These are phyloP conservation scores for Phytophthora palmivora DNA, from an alignment of 352 stramenopile species.

Conservation along the genomic window DNA sequence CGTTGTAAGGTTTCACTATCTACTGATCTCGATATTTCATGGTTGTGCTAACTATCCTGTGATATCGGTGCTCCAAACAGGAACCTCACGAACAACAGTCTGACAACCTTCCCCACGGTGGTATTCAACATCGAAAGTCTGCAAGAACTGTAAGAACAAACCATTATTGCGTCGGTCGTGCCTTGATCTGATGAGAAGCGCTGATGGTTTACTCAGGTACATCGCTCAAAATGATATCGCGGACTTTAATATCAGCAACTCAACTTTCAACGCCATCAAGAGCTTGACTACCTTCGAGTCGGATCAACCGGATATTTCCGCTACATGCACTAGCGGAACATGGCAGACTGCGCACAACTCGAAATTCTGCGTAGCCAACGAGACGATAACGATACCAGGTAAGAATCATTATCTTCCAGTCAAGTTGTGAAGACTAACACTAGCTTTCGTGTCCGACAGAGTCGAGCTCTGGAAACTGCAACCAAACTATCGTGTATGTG, in stretches of 20 bases:
- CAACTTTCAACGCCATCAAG: slow-evolving; percentile 37
- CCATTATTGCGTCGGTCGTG: background rate
- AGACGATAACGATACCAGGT: slow-evolving; percentile 11
- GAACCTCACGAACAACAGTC: slow-evolving; percentile 44
- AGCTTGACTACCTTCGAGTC: slow-evolving; percentile 35
- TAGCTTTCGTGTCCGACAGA: slow-evolving; percentile 3
- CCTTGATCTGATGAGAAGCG: background rate
- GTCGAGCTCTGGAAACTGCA: slow-evolving; percentile 5
- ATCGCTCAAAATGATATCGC: slow-evolving; percentile 42
- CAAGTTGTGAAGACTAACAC: slow-evolving; percentile 1
- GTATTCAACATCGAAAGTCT: slow-evolving; percentile 44
- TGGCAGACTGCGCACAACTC: slow-evolving; percentile 42
- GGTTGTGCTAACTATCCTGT: background rate
- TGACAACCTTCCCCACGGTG: slow-evolving; percentile 36
- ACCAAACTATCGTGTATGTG: slow-evolving; percentile 21
- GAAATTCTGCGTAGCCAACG: slow-evolving; percentile 39
- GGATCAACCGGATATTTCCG: slow-evolving; percentile 21
- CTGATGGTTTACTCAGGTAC: slow-evolving; percentile 28
- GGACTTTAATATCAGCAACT: slow-evolving; percentile 46
- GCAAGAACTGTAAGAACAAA: slow-evolving; percentile 32
- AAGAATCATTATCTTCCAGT: background rate
- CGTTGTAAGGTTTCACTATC: slow-evolving; percentile 27
- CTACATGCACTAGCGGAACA: slow-evolving; percentile 29
- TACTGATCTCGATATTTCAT: background rate
- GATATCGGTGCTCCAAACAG: slow-evolving; percentile 9